Base-by-base conservation (phyloP, 257 asterid genomes). In the Hygrophila difformis region DNA sequence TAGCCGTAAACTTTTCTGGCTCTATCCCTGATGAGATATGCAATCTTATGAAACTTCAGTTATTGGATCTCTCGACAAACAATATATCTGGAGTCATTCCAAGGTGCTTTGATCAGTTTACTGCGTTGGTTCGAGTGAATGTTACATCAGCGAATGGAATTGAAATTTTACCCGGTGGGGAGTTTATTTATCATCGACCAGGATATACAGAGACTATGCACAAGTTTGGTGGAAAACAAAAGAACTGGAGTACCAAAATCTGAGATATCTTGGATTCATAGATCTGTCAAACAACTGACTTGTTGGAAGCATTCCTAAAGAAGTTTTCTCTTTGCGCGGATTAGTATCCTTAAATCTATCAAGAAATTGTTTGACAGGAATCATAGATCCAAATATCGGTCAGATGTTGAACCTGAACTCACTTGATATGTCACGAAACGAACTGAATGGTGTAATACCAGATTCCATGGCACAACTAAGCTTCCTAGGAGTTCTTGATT, bases 31-130 rank as follows among this genome's bases (percentile, higher is more conserved):
- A 5, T 1, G 64, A 51, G 28, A 39, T 74, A 8, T 74, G 78
- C 22, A 34, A 12, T 47, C 73, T 70, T 10, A 42, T 57, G 14
- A 3, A 7, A 6, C 53, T 70, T 18, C 78, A 66, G 20, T 4
- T 70, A 17, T 47, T 74, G 37, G 82, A 74, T 56, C 49, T 70
- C 3, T 74, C 78, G 14, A 18, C 41, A 34, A 70, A 74, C 55
- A 40, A 23, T 8, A 6, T 70, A 36, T 66, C 75, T 0, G 66
- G 72, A 18, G 21, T 16, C 34, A 59, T 75, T 1, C 79, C 83
- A 0, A 18, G 18, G 8, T 67, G 78, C 43, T 63, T 70, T 17
- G 16, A 49, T 42, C 60, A 61, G 31, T 55, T 66, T 14, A 50
- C 62, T 20, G 0, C 55, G 0, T 7, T 54, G 36, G 19, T n/a